Percentiles rank a stretch among this genome's conserved stretches.
Conservation (phyloP, 1,284 basidiomycete species). For the Cyathus pygmaeus region DNA sequence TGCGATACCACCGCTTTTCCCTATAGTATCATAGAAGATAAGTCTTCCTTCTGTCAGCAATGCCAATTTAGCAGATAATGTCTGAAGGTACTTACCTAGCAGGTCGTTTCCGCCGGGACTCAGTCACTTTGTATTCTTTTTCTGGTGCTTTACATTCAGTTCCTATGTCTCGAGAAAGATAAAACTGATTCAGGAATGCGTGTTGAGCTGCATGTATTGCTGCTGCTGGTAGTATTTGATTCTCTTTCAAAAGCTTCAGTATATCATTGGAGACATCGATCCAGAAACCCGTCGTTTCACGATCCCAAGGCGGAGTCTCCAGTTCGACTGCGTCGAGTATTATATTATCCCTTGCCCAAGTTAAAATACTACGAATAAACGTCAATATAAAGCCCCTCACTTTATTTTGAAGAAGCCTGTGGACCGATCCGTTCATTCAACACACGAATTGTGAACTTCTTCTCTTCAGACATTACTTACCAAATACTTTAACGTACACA, state of each 20-base stretch:
- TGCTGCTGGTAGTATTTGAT: slow-evolving; percentile 71
- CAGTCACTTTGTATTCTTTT: slow-evolving; percentile 77
- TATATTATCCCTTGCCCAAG: slow-evolving; percentile 60
- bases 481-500: slow-evolving; percentile 80
- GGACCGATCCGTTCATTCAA: not conserved
- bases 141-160: slow-evolving; percentile 88
- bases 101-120: slow-evolving; percentile 77
- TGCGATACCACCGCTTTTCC: slow-evolving; percentile 77
- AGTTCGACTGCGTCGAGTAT: slow-evolving; percentile 86
- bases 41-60: slow-evolving; percentile 56
- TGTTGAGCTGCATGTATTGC: slow-evolving; percentile 90
- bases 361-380: not conserved
- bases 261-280: slow-evolving; percentile 77
- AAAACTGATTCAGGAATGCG: slow-evolving; percentile 84
- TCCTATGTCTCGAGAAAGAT: slow-evolving; percentile 75
- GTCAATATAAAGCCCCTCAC: slow-evolving; percentile 41
- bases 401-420: slow-evolving; percentile 71
- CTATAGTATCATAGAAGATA: slow-evolving; percentile 84
- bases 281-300: slow-evolving; percentile 85
- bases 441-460: not conserved
- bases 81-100: slow-evolving; percentile 61
- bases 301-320: slow-evolving; percentile 83
- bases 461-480: slow-evolving; percentile 59
- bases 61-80: not conserved
- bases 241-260: slow-evolving; percentile 63